These are phyloP conservation scores for Saturnispora kantuleensis DNA, from an alignment of 805 yeast species.

Conservation along the genomic window DNA sequence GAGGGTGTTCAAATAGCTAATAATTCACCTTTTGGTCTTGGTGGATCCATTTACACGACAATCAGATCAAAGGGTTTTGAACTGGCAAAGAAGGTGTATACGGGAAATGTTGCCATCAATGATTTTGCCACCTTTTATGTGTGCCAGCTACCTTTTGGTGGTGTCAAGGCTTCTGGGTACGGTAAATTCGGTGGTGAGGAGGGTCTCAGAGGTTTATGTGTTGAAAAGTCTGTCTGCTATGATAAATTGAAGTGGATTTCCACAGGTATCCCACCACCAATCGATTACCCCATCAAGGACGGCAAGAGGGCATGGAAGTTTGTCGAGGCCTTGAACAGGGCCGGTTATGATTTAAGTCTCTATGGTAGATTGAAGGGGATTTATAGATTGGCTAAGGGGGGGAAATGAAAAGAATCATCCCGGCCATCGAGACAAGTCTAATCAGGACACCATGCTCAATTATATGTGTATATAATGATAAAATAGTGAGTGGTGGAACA, in stretches of 20 bases:
- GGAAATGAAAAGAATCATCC: slow-evolving; percentile 13
- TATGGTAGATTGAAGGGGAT: slow-evolving; percentile 60
- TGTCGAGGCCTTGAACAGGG: slow-evolving; percentile 69
- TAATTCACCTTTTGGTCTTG: slow-evolving; percentile 80
- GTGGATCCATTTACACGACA: slow-evolving; percentile 80
- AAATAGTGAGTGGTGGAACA: too few species aligned
- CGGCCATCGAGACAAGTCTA: too few species aligned
- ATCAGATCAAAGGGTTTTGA: slow-evolving; percentile 46
- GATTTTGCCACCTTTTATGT: slow-evolving; percentile 96
- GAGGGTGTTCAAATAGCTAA: slow-evolving; percentile 75
- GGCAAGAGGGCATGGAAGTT: slow-evolving; percentile 82
- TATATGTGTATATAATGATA: too few species aligned
- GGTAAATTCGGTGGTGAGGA: slow-evolving; percentile 98
- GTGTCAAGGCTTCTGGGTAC: slow-evolving; percentile 84
- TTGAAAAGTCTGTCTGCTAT: slow-evolving; percentile 77
- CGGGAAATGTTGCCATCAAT: slow-evolving; percentile 94
- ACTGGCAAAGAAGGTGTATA: slow-evolving; percentile 53
- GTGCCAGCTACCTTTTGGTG: slow-evolving; percentile 97
- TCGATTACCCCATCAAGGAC: slow-evolving; percentile 85
- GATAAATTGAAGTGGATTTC: slow-evolving; percentile 73
- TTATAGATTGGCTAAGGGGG: slow-evolving; percentile 42
- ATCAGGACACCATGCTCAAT: too few species aligned
- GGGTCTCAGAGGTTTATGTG: slow-evolving; percentile 84
- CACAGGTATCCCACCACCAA: slow-evolving; percentile 74
- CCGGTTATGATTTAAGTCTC: slow-evolving; percentile 67